Percentiles rank a stretch among this genome's conserved stretches.
These are phyloP conservation scores for Geoglossum cookeanum DNA, from an alignment of 2,329 filamentous ascomycete species.

Conservation along the genomic window DNA sequence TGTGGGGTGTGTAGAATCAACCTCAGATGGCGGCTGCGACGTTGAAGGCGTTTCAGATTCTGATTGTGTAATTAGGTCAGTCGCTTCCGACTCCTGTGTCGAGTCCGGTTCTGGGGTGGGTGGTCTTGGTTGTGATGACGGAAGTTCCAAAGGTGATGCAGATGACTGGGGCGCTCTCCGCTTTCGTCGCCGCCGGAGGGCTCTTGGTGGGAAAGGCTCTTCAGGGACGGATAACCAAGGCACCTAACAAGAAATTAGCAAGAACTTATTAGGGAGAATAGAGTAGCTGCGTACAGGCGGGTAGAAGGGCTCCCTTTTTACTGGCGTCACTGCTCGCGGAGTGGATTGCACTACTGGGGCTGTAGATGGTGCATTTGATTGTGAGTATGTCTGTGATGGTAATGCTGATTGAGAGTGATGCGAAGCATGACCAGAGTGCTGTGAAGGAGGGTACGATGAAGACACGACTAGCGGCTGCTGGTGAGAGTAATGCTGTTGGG, in stretches of 20 bases:
- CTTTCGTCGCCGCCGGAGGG: slow-evolving; percentile 17
- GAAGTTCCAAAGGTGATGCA: slow-evolving; percentile 4
- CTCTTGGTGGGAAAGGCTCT: slow-evolving; percentile 26
- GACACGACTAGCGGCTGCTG: slow-evolving; percentile 13
- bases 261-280: neutral
- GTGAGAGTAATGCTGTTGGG: slow-evolving; percentile 20
- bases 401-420: slow-evolving; percentile 13
- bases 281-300: slow-evolving; percentile 16
- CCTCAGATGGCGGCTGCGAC: slow-evolving; percentile 38
- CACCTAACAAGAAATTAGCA: slow-evolving; percentile 15
- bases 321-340: slow-evolving; percentile 9
- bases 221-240: slow-evolving; percentile 31
- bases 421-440: neutral
- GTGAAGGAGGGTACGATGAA: neutral
- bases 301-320: slow-evolving; percentile 21
- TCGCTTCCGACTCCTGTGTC: slow-evolving; percentile 24
- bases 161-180: slow-evolving; percentile 2
- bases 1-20: slow-evolving; percentile 33
- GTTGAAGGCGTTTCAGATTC: slow-evolving; percentile 36
- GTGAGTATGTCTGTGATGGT: slow-evolving; percentile 18
- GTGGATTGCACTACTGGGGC: slow-evolving; percentile 11
- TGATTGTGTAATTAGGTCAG: neutral
- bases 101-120: slow-evolving; percentile 15
- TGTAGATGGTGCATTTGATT: slow-evolving; percentile 13
- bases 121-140: neutral